These are phyloP conservation scores for Fusarium tuaranense DNA, from an alignment of 2,329 filamentous ascomycete genomes.

Conservation along the genomic window DNA sequence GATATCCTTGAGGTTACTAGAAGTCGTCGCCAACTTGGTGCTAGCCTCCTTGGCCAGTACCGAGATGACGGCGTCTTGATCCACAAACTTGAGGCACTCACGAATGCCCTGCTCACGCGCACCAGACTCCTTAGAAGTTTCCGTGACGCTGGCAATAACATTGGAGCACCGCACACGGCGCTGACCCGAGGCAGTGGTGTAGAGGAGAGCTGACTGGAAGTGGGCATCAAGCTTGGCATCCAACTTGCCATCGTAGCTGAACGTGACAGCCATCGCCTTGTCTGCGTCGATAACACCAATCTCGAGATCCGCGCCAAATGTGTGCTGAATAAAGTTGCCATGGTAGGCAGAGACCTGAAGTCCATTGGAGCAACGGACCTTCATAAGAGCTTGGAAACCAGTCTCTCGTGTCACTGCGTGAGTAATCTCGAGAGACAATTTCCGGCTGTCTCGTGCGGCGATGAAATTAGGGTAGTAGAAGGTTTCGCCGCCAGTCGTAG, in stretches of 20 bases:
- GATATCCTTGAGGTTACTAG: slow-evolving; percentile 83
- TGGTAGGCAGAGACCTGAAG: slow-evolving; percentile 94
- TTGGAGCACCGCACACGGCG: slow-evolving; percentile 93
- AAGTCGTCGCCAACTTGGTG: slow-evolving; percentile 80
- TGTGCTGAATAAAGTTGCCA: slow-evolving; percentile 96
- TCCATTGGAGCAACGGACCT: slow-evolving; percentile 97
- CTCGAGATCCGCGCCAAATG: slow-evolving; percentile 93
- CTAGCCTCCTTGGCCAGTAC: slow-evolving; percentile 95
- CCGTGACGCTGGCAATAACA: slow-evolving; percentile 90
- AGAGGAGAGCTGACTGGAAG: slow-evolving; percentile 94
- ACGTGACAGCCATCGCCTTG: slow-evolving; percentile 91
- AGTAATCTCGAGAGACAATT: slow-evolving; percentile 85
- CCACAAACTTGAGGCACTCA: slow-evolving; percentile 91
- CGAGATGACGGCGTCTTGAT: slow-evolving; percentile 91
- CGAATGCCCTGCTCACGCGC: slow-evolving; percentile 68
- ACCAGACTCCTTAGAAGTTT: slow-evolving; percentile 61
- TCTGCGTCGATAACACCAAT: slow-evolving; percentile 93
- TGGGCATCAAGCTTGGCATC: slow-evolving; percentile 96
- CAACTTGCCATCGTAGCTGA: slow-evolving; percentile 97
- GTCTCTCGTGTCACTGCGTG: slow-evolving; percentile 91
- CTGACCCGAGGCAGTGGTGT: slow-evolving; percentile 91
- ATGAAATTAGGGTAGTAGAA: slow-evolving; percentile 99
- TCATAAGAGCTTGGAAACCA: slow-evolving; percentile 96
- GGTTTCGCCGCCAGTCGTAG: slow-evolving; percentile 91
- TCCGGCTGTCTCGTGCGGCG: slow-evolving; percentile 84